phyloP scores from a whole-genome alignment of 2,329 filamentous ascomycete genomes.

The Iodosphaeria phyllophila region DNA sequence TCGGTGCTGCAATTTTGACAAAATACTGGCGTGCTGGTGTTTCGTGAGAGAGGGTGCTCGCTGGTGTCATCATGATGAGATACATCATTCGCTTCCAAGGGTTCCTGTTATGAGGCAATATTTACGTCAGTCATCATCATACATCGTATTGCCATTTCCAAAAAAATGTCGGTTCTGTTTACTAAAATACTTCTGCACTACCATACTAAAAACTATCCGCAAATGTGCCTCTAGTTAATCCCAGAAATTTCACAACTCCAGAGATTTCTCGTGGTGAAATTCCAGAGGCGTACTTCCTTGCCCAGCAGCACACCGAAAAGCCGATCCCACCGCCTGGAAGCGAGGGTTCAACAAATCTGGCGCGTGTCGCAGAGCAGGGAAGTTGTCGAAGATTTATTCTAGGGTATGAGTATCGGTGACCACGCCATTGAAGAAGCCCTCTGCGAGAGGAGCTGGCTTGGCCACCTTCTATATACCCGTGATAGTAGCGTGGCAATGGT shows the following conservation, averaged over 20 bases:
- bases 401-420: constrained; percentile 53
- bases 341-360: constrained; percentile 18
- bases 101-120: too few species aligned
- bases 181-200: constrained; percentile 7
- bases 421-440: constrained; percentile 33
- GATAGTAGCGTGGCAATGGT: neutral
- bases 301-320: constrained; percentile 7
- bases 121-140: too few species aligned
- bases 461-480: constrained; percentile 46
- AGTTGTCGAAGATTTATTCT: constrained; percentile 25
- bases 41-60: neutral
- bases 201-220: constrained; percentile 4
- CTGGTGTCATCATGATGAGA: neutral
- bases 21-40: constrained; percentile 11
- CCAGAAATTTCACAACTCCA: constrained; percentile 27
- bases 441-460: constrained; percentile 23
- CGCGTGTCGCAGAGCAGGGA: constrained; percentile 11
- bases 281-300: constrained; percentile 16
- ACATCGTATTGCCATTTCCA: too few species aligned
- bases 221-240: constrained; percentile 32
- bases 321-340: constrained; percentile 21
- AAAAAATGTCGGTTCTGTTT: too few species aligned
- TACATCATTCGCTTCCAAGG: neutral
- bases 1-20: constrained; percentile 26
- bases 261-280: constrained; percentile 28